phyloP scores from a whole-genome alignment of 768 basidiomycete species.

The Epithele typhae region DNA sequence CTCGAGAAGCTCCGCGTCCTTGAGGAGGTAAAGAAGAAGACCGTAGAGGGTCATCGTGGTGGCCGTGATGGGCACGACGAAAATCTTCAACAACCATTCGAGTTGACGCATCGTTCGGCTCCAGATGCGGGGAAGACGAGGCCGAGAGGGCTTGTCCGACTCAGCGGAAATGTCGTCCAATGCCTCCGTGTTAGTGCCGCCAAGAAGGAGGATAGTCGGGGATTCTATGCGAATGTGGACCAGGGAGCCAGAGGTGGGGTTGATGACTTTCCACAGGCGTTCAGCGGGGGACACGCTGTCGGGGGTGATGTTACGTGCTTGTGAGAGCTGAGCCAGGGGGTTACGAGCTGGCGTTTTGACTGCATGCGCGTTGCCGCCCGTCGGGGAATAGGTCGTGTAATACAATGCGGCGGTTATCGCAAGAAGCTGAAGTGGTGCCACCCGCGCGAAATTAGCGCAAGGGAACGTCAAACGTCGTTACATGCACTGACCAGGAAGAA shows the following conservation, averaged over 20 bases:
- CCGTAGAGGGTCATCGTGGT: conserved; percentile 74
- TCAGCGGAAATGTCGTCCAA: conserved; percentile 10
- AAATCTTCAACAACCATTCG: conserved; percentile 76
- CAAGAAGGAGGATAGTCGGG: conserved; percentile 72
- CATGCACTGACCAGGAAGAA: conserved; percentile 58
- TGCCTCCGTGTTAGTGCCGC: neutral
- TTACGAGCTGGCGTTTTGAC: conserved; percentile 22
- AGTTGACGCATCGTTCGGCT: conserved; percentile 50
- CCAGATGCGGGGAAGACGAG: conserved; percentile 34
- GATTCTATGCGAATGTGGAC: conserved; percentile 78
- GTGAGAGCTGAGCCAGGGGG: conserved; percentile 22
- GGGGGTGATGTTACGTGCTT: conserved; percentile 3
- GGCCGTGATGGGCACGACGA: conserved; percentile 77
- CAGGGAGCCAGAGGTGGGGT: conserved; percentile 58
- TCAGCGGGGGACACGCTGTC: conserved; percentile 45
- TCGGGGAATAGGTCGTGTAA: conserved; percentile 57
- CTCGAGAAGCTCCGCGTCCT: conserved; percentile 87
- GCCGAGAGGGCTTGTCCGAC: conserved; percentile 15
- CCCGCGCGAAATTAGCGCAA: neutral
- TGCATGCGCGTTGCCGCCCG: conserved; percentile 15
- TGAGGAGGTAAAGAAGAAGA: conserved; percentile 80
- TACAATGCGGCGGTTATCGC: conserved; percentile 74
- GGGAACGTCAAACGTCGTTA: neutral
- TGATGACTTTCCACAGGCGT: conserved; percentile 74
- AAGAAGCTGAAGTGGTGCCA: conserved; percentile 51